A percentile compares a stretch with the other conserved stretches of the same genome.
Conservation (phyloP, 2,329 filamentous ascomycete genomes). For the Beauveria sp. region DNA sequence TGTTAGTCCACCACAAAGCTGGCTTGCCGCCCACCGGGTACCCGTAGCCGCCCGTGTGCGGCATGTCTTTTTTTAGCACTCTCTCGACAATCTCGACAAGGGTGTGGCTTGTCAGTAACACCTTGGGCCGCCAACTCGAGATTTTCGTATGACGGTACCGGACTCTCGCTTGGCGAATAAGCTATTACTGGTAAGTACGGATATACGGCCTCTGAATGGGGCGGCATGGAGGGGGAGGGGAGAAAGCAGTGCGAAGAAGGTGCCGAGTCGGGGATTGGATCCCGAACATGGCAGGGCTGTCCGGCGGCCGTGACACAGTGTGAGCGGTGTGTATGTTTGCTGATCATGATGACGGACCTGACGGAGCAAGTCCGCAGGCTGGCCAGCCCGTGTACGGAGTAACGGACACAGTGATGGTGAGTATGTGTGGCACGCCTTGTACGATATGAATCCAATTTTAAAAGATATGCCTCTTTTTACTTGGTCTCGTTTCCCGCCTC, state of each 20-base stretch:
- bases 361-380: not conserved
- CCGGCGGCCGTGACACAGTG: not conserved
- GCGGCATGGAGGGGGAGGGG: not conserved
- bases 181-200: too few relatives aligned
- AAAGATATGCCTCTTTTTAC: not conserved
- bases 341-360: not conserved
- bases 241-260: not conserved
- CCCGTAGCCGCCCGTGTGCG: constrained; percentile 1
- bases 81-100: not conserved
- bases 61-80: constrained; percentile 11
- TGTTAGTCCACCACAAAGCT: not conserved
- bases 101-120: not conserved
- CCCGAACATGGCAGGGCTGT: not conserved
- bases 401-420: not conserved
- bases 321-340: not conserved
- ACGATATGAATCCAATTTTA: not conserved
- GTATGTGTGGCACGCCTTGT: not conserved
- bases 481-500: not conserved
- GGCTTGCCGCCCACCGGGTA: constrained; percentile 6
- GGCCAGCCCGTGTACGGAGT: not conserved
- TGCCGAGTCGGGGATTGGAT: not conserved
- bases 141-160: not conserved
- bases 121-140: not conserved
- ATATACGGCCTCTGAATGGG: not conserved
- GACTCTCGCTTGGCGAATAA: not conserved